These are phyloP conservation scores for Sextonia rubra DNA, from an alignment of 164 flowering plant species.

Conservation along the genomic window DNA sequence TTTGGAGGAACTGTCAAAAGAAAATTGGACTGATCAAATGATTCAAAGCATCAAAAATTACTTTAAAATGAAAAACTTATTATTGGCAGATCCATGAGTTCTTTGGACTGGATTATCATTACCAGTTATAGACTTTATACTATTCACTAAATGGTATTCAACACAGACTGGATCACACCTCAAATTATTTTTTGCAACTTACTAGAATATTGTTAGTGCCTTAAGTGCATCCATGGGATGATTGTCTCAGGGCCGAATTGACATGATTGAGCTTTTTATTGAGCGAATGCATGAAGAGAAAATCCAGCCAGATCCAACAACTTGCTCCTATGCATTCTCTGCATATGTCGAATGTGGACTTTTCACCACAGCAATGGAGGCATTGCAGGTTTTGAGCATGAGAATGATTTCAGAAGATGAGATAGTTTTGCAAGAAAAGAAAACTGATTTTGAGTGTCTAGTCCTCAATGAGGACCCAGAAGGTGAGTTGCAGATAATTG, in stretches of 20 bases:
- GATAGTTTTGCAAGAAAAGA: constrained; percentile 28
- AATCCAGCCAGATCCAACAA: constrained; percentile 70
- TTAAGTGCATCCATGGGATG: neutral
- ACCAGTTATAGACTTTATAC: neutral
- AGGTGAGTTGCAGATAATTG: constrained; percentile 42
- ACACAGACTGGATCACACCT: neutral
- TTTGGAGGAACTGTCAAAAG: no score
- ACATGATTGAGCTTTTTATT: constrained; percentile 59
- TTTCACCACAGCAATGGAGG: constrained; percentile 65
- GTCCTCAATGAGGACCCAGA: constrained; percentile 50
- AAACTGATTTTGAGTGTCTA: constrained; percentile 30
- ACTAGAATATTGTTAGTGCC: neutral
- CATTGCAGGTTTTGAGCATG: constrained; percentile 78
- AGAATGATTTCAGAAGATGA: constrained; percentile 64
- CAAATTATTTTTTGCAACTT: neutral
- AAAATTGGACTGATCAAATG: no score
- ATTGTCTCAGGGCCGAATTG: constrained; percentile 57
- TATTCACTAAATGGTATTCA: no score
- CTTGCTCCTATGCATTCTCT: constrained; percentile 58
- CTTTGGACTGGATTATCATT: neutral
- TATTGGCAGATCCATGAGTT: neutral
- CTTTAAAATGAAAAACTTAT: no score
- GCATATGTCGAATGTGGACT: constrained; percentile 49
- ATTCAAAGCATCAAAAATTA: no score
- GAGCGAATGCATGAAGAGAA: constrained; percentile 65